Percentiles rank a stretch among this genome's conserved stretches.
Conservation (phyloP, 2,329 filamentous ascomycete genomes). For the Phialophora verrucosa region DNA sequence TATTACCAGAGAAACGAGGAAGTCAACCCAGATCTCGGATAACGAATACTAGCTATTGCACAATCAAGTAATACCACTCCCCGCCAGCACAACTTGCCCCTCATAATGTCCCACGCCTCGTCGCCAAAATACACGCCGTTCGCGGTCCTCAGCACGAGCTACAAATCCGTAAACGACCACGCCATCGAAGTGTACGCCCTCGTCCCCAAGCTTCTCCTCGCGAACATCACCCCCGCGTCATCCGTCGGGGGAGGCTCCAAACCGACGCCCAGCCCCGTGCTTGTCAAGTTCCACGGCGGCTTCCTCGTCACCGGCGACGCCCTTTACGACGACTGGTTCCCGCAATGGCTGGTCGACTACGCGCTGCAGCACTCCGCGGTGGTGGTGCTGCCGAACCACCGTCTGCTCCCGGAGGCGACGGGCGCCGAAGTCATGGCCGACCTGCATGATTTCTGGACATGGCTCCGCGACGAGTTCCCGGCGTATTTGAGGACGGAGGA, state of each 20-base stretch:
- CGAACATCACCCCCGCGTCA: background rate
- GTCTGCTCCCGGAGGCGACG: constrained; percentile 7
- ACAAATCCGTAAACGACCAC: constrained; percentile 12
- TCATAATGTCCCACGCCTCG: background rate
- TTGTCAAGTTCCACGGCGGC: constrained; percentile 18
- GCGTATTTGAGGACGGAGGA: background rate
- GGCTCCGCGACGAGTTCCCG: background rate
- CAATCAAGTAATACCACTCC: background rate
- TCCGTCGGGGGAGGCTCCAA: background rate
- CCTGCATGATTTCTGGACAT: constrained; percentile 16
- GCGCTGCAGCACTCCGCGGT: constrained; percentile 10
- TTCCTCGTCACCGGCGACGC: constrained; percentile 17
- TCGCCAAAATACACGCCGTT: constrained; percentile 7
- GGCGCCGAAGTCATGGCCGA: background rate
- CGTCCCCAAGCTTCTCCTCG: constrained; percentile 1
- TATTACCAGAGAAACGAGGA: background rate
- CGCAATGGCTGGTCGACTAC: constrained; percentile 16
- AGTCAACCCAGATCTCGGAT: background rate
- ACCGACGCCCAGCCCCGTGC: background rate
- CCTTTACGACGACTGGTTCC: constrained; percentile 13
- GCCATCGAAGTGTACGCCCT: constrained; percentile 2
- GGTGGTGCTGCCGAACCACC: constrained; percentile 12
- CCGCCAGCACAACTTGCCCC: background rate
- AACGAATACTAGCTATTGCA: background rate
- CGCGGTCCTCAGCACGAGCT: constrained; percentile 10